These are phyloP conservation scores for Beauveria sp. DNA, from an alignment of 2,329 filamentous ascomycete species.

Conservation along the genomic window DNA sequence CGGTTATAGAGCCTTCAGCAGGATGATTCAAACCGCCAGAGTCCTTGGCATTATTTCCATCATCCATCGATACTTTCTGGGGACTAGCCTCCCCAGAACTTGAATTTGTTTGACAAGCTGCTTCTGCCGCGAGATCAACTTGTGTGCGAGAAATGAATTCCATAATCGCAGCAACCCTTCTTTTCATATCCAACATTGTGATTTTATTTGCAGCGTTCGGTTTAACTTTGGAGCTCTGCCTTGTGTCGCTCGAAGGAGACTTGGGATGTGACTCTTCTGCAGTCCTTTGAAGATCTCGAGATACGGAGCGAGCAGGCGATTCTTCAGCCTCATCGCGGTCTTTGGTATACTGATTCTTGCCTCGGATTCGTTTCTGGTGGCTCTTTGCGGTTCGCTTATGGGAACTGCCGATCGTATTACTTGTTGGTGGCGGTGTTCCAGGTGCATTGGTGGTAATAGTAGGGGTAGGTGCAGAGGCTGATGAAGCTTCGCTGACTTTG, in stretches of 20 bases:
- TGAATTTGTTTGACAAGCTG: conserved; percentile 32
- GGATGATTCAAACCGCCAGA: conserved; percentile 8
- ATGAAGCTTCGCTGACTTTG: conserved; percentile 24
- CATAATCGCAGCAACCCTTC: conserved; percentile 73
- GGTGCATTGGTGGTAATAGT: conserved; percentile 22
- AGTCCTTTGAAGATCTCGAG: conserved; percentile 35
- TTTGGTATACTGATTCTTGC: conserved; percentile 77
- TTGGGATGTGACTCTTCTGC: conserved; percentile 32
- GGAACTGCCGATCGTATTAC: conserved; percentile 37
- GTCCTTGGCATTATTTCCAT: background rate
- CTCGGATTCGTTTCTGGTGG: conserved; percentile 58
- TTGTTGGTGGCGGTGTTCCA: conserved; percentile 36
- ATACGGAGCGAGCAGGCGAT: conserved; percentile 50
- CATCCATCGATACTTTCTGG: conserved; percentile 25
- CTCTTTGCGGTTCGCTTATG: conserved; percentile 55
- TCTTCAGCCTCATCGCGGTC: conserved; percentile 57
- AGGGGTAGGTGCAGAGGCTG: conserved; percentile 21
- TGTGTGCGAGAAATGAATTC: conserved; percentile 88
- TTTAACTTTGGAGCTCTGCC: conserved; percentile 46
- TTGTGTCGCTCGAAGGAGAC: conserved; percentile 36
- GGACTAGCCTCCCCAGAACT: conserved; percentile 33
- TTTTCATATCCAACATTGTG: conserved; percentile 82
- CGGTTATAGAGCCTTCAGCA: background rate
- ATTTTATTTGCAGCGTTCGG: conserved; percentile 55
- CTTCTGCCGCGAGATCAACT: conserved; percentile 70